A percentile compares a stretch with the other conserved stretches of the same genome.
phyloP scores from a whole-genome alignment of 331 rosid species.

The Arachis monticola region DNA sequence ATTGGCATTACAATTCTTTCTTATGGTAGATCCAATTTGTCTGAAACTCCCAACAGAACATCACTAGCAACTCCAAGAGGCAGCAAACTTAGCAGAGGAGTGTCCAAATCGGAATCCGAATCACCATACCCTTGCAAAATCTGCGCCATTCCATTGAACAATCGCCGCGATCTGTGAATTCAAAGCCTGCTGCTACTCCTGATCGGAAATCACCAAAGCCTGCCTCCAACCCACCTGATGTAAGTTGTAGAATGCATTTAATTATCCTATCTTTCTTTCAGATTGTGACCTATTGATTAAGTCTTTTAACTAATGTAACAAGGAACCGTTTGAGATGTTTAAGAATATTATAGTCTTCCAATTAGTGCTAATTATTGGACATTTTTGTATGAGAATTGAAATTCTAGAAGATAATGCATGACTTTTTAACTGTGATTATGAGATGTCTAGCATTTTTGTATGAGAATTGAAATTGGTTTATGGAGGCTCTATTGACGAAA shows the following conservation, averaged over 20 bases:
- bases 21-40: conserved; percentile 65
- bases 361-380: conserved; percentile 16
- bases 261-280: conserved; percentile 1
- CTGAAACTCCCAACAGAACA: conserved; percentile 65
- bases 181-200: conserved; percentile 50
- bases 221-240: conserved; percentile 73
- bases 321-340: conserved; percentile 8
- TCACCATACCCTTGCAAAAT: conserved; percentile 67
- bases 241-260: conserved; percentile 49
- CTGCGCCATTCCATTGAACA: conserved; percentile 74
- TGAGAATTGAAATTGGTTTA: no score
- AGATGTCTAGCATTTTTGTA: conserved; percentile 23
- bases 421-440: conserved; percentile 18
- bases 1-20: conserved; percentile 34
- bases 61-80: conserved; percentile 65
- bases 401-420: neutral
- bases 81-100: conserved; percentile 60
- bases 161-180: conserved; percentile 73
- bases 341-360: conserved; percentile 35
- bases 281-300: neutral
- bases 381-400: neutral
- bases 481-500: no score
- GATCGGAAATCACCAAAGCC: conserved; percentile 77
- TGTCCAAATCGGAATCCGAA: conserved; percentile 70
- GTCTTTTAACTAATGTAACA: conserved; percentile 2